Percentiles rank a stretch among this genome's conserved stretches.
These are phyloP conservation scores for Eugenia klotzschiana DNA, from an alignment of 441 rosid species.

Conservation along the genomic window DNA sequence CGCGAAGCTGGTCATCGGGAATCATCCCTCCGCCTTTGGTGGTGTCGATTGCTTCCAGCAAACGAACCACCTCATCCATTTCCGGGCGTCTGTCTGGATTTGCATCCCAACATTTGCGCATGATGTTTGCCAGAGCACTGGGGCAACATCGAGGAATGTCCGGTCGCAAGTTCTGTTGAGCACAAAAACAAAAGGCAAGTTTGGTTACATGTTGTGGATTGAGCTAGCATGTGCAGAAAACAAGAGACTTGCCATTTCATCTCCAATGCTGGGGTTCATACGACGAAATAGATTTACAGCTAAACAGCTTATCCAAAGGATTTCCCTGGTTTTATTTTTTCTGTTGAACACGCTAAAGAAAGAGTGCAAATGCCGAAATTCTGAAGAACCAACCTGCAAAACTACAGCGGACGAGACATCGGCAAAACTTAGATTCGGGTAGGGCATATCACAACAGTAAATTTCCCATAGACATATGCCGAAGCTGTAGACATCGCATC, in stretches of 20 bases:
- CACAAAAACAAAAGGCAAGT: background rate
- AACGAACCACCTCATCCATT: slow-evolving; percentile 6
- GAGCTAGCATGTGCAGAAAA: background rate
- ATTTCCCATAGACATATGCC: slow-evolving; percentile 10
- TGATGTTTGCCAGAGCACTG: background rate
- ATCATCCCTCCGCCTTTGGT: slow-evolving; percentile 9
- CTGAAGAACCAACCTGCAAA: background rate
- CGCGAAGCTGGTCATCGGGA: background rate
- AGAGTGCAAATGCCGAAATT: background rate
- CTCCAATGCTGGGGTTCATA: background rate
- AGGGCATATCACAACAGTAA: slow-evolving; percentile 10
- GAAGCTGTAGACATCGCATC: slow-evolving; percentile 7
- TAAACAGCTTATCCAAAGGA: background rate
- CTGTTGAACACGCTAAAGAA: background rate
- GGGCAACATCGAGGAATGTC: slow-evolving; percentile 10
- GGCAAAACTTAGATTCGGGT: slow-evolving; percentile 5
- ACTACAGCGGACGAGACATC: slow-evolving; percentile 7
- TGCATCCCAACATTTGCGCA: slow-evolving; percentile 7
- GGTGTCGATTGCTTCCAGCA: slow-evolving; percentile 4
- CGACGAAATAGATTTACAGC: background rate
- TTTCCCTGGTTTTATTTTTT: background rate
- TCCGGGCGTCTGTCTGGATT: slow-evolving; percentile 6
- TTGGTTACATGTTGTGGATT: background rate
- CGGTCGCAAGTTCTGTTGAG: slow-evolving; percentile 1
- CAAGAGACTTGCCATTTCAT: background rate